A percentile compares a stretch with the other conserved stretches of the same genome.
phyloP scores from a whole-genome alignment of 441 rosid species.

The Pelargonium myrrhifolium region DNA sequence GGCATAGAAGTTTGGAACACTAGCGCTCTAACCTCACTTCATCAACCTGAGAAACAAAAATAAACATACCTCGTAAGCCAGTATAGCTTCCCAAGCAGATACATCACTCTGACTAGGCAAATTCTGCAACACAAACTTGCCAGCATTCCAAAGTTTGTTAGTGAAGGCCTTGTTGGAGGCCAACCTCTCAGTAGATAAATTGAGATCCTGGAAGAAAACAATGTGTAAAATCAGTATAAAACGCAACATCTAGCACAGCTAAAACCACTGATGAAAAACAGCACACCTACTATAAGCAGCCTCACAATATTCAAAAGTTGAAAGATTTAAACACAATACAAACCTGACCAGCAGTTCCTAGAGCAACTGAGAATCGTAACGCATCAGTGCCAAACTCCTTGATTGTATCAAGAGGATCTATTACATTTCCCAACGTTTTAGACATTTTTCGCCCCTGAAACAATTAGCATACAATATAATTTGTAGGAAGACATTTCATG shows the following conservation, averaged over 20 bases:
- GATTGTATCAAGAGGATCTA: slow-evolving; percentile 90
- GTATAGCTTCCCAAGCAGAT: slow-evolving; percentile 65
- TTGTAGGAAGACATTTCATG: not conserved
- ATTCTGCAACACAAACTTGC: slow-evolving; percentile 82
- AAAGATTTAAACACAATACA: slow-evolving; percentile 23
- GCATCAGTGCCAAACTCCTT: slow-evolving; percentile 96
- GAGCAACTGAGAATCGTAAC: slow-evolving; percentile 74
- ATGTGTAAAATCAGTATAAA: slow-evolving; percentile 18
- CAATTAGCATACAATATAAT: not conserved
- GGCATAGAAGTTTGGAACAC: slow-evolving; percentile 10
- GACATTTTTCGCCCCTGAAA: slow-evolving; percentile 97
- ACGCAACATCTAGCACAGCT: slow-evolving; percentile 17
- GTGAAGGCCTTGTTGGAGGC: slow-evolving; percentile 93
- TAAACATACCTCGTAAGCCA: slow-evolving; percentile 49
- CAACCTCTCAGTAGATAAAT: slow-evolving; percentile 86
- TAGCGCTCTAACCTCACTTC: not conserved
- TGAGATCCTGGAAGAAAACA: slow-evolving; percentile 60
- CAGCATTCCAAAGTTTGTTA: slow-evolving; percentile 97
- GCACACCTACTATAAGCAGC: slow-evolving; percentile 9
- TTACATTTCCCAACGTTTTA: slow-evolving; percentile 80
- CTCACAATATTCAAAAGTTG: not conserved
- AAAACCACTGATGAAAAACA: slow-evolving; percentile 14
- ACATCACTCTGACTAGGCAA: slow-evolving; percentile 58
- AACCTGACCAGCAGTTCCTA: slow-evolving; percentile 99
- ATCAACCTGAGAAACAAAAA: slow-evolving; percentile 12